Evolutionary conservation across 2,329 filamentous ascomycete species (phyloP), one percentile per base, ranked within the genome.

Genomic region (Dactylellina cionopaga): DNA sequence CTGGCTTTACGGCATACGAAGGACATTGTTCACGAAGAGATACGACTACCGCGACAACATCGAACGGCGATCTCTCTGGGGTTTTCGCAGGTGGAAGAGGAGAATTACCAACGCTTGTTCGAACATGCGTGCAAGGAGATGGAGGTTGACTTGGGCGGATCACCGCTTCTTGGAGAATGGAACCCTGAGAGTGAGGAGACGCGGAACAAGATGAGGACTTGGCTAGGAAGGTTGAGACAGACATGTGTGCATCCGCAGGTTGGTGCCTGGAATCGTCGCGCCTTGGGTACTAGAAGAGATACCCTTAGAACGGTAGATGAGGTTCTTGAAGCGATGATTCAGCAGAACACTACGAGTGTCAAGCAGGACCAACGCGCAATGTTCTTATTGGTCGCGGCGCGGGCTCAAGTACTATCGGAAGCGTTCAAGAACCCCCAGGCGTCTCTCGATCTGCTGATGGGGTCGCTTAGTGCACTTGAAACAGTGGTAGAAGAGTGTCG

Each of bases 11-110:
- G 95, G 0, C 94, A 99, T 79, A 96, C 89, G 1, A 99, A 98
- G 80, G 87, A 89, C 22, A 84, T 87, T 22, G 88, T 98, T 6
- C 86, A 92, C 35, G 84, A 90, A 66, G 93, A 99, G 77, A 84
- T 98, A 35, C 83, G 84, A 1, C 80, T 99, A 9, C 95, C 95
- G 7, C 84, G 87, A 0, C 95, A 99, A 78, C 93, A 90, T 77
- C 88, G 95, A 7, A 89, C 92, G 4, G 62, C 55, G 1, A 74
- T 74, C 89, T 96, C 9, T 91, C 98, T 66, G 95, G 90, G 1
- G 88, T 96, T 79, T 92, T 95, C 0, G 96, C 87, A 91, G 0
- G 87, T 98, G 9, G 95, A 98, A 78, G 91, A 97, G 78, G 92
- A 97, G 78, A 88, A 96, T 77, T 98, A 98, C 77, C 84, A 86